Evolutionary conservation across 2,329 filamentous ascomycete species (phyloP).

Genomic region (Pestalotiopsis sp.): DNA sequence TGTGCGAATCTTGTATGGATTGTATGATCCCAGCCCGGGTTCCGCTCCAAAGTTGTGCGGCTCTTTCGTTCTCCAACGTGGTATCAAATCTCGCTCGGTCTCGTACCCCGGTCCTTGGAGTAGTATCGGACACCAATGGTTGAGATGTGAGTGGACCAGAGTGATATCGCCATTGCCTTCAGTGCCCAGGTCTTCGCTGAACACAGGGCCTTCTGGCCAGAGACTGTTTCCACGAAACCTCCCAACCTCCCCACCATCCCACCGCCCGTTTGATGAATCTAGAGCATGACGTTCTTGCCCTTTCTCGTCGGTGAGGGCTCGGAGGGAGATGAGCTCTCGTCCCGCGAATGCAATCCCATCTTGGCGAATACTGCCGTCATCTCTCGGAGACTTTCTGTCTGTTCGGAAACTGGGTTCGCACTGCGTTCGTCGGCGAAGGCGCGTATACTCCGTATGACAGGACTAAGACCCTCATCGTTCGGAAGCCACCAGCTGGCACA

Average conservation of each 20-base stretch:
- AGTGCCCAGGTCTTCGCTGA: not conserved
- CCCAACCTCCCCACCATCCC: no score
- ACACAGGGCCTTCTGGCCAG: no score
- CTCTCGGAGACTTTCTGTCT: constrained; percentile 70
- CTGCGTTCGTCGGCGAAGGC: constrained; percentile 81
- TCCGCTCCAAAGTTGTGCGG: no score
- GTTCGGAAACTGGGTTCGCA: constrained; percentile 56
- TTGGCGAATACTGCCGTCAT: constrained; percentile 74
- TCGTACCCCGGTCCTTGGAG: no score
- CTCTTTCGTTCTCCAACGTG: no score
- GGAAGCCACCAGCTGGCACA: constrained; percentile 89
- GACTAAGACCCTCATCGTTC: constrained; percentile 74
- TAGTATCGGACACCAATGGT: no score
- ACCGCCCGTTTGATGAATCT: not conserved
- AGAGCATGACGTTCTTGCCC: constrained; percentile 9
- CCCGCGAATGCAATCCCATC: constrained; percentile 50
- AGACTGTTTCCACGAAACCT: no score
- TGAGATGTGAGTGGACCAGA: no score
- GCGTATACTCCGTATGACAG: constrained; percentile 75
- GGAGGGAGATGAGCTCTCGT: constrained; percentile 19
- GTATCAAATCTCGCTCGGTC: no score
- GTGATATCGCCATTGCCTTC: no score
- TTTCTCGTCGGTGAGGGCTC: constrained; percentile 20
- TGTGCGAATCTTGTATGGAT: no score
- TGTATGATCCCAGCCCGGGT: no score